These are phyloP conservation scores for Suillus americanus DNA, from an alignment of 768 basidiomycete genomes.

Conservation along the genomic window DNA sequence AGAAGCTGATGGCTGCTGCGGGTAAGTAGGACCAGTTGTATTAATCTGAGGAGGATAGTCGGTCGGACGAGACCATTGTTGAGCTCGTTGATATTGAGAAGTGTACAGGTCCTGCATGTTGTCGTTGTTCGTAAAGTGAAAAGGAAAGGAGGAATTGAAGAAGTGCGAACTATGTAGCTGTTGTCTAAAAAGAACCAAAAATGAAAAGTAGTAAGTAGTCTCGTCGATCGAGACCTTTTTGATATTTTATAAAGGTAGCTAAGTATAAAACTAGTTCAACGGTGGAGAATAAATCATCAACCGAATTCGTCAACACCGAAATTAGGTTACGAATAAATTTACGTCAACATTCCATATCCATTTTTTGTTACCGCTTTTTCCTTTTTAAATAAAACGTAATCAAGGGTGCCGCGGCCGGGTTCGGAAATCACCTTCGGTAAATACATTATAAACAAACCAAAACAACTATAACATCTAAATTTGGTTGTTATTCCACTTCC, in stretches of 20 bases:
- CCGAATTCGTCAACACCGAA: constrained; percentile 36
- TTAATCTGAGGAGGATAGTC: constrained; percentile 38
- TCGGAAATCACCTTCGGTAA: constrained; percentile 37
- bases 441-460: constrained; percentile 18
- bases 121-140: constrained; percentile 37
- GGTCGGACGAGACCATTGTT: constrained; percentile 31
- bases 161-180: constrained; percentile 30
- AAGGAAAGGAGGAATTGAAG: constrained; percentile 30
- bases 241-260: constrained; percentile 22
- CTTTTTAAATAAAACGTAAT: constrained; percentile 32
- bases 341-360: constrained; percentile 28
- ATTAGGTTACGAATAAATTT: constrained; percentile 23
- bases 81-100: constrained; percentile 45
- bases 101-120: constrained; percentile 48
- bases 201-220: constrained; percentile 25
- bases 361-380: constrained; percentile 34
- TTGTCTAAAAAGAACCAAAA: constrained; percentile 22
- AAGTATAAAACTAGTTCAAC: constrained; percentile 34
- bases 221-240: constrained; percentile 29
- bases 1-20: constrained; percentile 32
- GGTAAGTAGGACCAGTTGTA: constrained; percentile 34
- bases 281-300: constrained; percentile 30
- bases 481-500: constrained; percentile 30
- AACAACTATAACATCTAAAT: constrained; percentile 25
- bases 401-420: constrained; percentile 39